phyloP scores from a whole-genome alignment of 2,329 filamentous ascomycete species.

The Penicillium sp. region DNA sequence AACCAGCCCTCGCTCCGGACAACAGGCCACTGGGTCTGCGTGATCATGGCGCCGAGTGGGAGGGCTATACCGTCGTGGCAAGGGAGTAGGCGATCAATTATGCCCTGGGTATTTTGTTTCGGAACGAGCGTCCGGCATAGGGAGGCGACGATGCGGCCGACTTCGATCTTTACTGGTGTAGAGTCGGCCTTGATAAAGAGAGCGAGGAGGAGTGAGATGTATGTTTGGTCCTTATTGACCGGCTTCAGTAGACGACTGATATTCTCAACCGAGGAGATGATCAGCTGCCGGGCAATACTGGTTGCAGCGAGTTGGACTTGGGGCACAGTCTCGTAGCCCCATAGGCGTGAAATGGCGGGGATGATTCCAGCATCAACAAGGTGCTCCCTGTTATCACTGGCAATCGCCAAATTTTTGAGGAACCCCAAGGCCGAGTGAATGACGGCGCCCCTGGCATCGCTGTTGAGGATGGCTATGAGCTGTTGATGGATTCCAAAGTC shows the following conservation, averaged over 20 bases:
- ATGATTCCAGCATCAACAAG: constrained; percentile 48
- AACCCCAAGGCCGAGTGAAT: constrained; percentile 53
- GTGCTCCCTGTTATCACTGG: constrained; percentile 44
- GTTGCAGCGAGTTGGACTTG: constrained; percentile 51
- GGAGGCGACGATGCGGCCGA: constrained; percentile 52
- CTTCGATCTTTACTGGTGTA: constrained; percentile 51
- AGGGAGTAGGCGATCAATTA: constrained; percentile 42
- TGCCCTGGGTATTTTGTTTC: constrained; percentile 19
- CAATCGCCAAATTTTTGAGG: constrained; percentile 54
- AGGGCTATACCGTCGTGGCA: constrained; percentile 42
- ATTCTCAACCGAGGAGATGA: constrained; percentile 44
- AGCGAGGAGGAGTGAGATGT: constrained; percentile 48
- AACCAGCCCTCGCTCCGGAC: constrained; percentile 56
- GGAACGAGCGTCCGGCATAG: constrained; percentile 48
- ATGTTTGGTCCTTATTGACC: constrained; percentile 38
- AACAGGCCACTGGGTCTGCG: constrained; percentile 53
- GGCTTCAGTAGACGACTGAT: constrained; percentile 42
- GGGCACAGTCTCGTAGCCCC: constrained; percentile 48
- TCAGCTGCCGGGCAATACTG: constrained; percentile 47
- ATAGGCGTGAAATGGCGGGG: constrained; percentile 44
- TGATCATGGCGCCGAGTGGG: constrained; percentile 50
- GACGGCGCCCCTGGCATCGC: constrained; percentile 45
- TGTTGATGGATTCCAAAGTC: constrained; percentile 45
- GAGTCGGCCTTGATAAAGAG: constrained; percentile 50
- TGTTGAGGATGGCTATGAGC: constrained; percentile 46